These are phyloP conservation scores for Trichoderma sp. DNA, from an alignment of 2,329 filamentous ascomycete species.

Conservation along the genomic window DNA sequence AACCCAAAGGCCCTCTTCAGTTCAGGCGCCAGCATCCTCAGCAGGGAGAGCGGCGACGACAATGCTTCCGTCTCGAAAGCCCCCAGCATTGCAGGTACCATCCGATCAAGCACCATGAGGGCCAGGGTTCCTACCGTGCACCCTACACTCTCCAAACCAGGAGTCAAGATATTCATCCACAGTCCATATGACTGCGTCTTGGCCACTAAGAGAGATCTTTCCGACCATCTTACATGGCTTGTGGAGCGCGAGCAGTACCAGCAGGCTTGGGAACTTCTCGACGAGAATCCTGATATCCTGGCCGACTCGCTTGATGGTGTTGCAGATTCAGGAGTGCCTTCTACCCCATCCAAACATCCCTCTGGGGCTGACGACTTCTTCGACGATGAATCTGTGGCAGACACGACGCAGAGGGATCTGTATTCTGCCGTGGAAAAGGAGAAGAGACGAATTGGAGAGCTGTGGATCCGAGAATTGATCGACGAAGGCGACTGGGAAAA, in stretches of 20 bases:
- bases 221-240: slow-evolving; percentile 85
- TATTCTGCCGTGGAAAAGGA: slow-evolving; percentile 77
- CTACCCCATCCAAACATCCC: slow-evolving; percentile 47
- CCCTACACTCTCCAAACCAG: slow-evolving; percentile 57
- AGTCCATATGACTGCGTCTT: slow-evolving; percentile 97
- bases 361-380: slow-evolving; percentile 65
- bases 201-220: slow-evolving; percentile 81
- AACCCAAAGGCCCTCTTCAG: slow-evolving; percentile 86
- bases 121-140: slow-evolving; percentile 48
- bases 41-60: slow-evolving; percentile 63
- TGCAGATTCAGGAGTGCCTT: slow-evolving; percentile 44
- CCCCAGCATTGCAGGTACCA: slow-evolving; percentile 41
- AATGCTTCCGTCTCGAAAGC: slow-evolving; percentile 51
- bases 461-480: slow-evolving; percentile 89
- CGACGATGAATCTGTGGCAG: slow-evolving; percentile 64
- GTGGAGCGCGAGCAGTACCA: slow-evolving; percentile 79
- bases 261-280: slow-evolving; percentile 84
- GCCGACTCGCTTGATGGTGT: slow-evolving; percentile 46
- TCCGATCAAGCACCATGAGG: slow-evolving; percentile 36
- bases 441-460: slow-evolving; percentile 85
- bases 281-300: slow-evolving; percentile 80
- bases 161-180: slow-evolving; percentile 83
- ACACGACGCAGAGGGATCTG: slow-evolving; percentile 59
- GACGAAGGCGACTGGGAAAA: slow-evolving; percentile 71
- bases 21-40: slow-evolving; percentile 76